A percentile compares a stretch with the other conserved stretches of the same genome.
Conservation (phyloP, 768 basidiomycete species). For the Brasilioporus rufonigricans region DNA sequence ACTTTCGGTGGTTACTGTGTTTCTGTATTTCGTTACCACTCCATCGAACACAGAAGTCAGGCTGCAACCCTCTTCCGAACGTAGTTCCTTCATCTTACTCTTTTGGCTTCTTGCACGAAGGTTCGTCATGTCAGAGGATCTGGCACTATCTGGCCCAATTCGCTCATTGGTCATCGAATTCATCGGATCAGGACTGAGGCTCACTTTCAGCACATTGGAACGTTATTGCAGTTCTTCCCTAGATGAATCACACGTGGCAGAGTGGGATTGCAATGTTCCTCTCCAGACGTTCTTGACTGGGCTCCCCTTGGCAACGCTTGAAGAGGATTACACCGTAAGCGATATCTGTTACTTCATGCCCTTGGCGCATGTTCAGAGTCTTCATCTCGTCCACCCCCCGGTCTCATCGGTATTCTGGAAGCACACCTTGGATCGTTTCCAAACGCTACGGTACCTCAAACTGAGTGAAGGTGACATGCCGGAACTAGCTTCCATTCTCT, state of each 20-base stretch:
- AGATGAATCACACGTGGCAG: background rate
- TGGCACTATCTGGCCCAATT: background rate
- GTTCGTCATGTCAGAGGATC: background rate
- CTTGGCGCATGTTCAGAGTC: background rate
- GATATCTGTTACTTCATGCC: background rate
- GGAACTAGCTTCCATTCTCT: background rate
- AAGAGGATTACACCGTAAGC: too few species aligned
- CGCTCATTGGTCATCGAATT: background rate
- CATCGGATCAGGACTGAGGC: background rate
- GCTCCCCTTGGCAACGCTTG: too few species aligned
- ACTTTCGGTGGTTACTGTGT: too few species aligned
- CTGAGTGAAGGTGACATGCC: background rate
- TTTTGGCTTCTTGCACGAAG: background rate
- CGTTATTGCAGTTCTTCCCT: background rate
- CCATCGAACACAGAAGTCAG: too few species aligned
- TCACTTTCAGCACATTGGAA: background rate
- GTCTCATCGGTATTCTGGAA: background rate
- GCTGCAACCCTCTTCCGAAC: too few species aligned
- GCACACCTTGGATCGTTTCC: background rate
- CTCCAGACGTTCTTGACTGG: too few species aligned
- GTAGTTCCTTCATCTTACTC: too few species aligned
- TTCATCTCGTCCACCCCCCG: background rate
- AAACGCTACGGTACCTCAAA: background rate
- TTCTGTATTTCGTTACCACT: too few species aligned
- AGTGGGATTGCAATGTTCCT: background rate